Conservation (phyloP, 225 moss, liverwort and hornwort species). For the Takakia lepidozioides region DNA sequence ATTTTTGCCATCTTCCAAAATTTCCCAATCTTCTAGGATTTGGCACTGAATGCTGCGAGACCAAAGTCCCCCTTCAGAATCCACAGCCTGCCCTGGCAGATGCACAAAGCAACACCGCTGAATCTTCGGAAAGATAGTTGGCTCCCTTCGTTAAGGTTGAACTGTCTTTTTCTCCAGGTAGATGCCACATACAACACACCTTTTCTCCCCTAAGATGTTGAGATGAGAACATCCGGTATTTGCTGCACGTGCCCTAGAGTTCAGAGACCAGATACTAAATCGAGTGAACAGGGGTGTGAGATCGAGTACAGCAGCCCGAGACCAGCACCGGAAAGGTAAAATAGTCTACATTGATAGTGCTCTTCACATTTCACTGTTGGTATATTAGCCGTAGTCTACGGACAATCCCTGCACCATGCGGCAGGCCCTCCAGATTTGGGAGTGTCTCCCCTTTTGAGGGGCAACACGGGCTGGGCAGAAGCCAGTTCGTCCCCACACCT, state of each 20-base stretch:
- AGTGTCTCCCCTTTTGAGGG: slow-evolving; percentile 51
- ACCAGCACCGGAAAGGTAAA: slow-evolving; percentile 51
- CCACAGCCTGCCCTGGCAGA: neutral
- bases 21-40: neutral
- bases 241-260: too few relatives aligned
- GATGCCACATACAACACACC: neutral
- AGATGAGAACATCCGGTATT: too few relatives aligned
- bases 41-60: too few relatives aligned
- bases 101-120: too few relatives aligned
- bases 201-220: too few relatives aligned
- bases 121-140: too few relatives aligned
- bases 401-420: slow-evolving; percentile 99
- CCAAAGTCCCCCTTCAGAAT: too few relatives aligned
- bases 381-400: slow-evolving; percentile 97
- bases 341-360: slow-evolving; percentile 83
- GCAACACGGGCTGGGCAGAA: slow-evolving; percentile 55
- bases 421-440: slow-evolving; percentile 99
- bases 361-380: slow-evolving; percentile 15
- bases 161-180: neutral
- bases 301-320: slow-evolving; percentile 29
- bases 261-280: too few relatives aligned
- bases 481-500: slow-evolving; percentile 62
- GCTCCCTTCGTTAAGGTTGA: too few relatives aligned
- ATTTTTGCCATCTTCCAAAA: slow-evolving; percentile 52
- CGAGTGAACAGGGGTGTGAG: slow-evolving; percentile 1